phyloP scores from a whole-genome alignment of 1,284 basidiomycete species.

The Ustilago cynodontis region DNA sequence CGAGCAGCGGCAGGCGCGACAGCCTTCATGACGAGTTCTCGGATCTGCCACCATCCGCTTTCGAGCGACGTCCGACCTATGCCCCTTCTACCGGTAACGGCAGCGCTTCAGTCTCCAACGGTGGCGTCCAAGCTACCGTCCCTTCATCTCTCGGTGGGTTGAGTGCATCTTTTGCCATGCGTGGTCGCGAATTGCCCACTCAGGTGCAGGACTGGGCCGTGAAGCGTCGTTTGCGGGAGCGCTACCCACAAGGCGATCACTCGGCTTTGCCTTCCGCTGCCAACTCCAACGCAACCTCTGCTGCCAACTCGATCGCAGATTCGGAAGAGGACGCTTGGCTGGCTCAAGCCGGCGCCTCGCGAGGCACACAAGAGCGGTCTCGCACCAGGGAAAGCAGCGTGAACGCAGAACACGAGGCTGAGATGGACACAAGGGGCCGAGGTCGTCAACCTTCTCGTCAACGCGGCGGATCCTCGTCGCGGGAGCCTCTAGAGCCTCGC shows the following conservation, averaged over 20 bases:
- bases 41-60: conserved; percentile 52
- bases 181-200: conserved; percentile 54
- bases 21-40: conserved; percentile 37
- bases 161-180: conserved; percentile 63
- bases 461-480: conserved; percentile 27
- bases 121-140: conserved; percentile 10
- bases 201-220: conserved; percentile 63
- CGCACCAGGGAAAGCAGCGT: conserved; percentile 30
- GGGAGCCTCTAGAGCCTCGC: conserved; percentile 30
- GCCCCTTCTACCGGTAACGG: conserved; percentile 9
- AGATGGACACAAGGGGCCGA: conserved; percentile 42
- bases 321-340: conserved; percentile 38
- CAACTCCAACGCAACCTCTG: conserved; percentile 48
- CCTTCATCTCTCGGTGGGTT: conserved; percentile 52
- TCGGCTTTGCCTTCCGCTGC: conserved; percentile 58
- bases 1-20: conserved; percentile 24
- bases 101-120: conserved; percentile 15
- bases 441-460: conserved; percentile 35
- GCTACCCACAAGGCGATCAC: conserved; percentile 63
- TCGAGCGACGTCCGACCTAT: conserved; percentile 45
- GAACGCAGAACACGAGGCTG: conserved; percentile 39
- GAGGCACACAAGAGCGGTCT: not conserved
- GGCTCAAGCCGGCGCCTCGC: conserved; percentile 9
- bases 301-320: conserved; percentile 45
- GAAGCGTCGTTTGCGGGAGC: conserved; percentile 58